Evolutionary conservation across 768 basidiomycete species (phyloP).

Genomic region (Leccinum subgranulosum): DNA sequence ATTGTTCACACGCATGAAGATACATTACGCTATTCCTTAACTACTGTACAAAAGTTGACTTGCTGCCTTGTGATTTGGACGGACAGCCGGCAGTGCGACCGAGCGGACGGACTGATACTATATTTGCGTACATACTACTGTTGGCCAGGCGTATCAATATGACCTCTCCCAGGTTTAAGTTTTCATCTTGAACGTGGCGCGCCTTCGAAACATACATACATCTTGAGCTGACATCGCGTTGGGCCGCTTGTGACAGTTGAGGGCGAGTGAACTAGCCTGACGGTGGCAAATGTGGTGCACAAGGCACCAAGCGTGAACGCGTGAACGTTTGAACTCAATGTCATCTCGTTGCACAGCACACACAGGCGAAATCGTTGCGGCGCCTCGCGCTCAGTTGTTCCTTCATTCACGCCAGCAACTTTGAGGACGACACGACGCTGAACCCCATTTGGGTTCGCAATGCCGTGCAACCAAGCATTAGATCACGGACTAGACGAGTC

Average conservation of each 20-base stretch:
- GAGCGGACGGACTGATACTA: neutral
- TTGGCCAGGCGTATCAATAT: neutral
- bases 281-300: neutral
- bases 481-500: constrained; percentile 3
- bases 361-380: constrained; percentile 1
- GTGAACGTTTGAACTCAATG: constrained; percentile 2
- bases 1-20: constrained; percentile 32
- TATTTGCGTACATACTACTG: constrained; percentile 1
- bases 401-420: constrained; percentile 9
- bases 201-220: neutral
- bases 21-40: constrained; percentile 33
- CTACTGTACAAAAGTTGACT: constrained; percentile 27
- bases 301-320: constrained; percentile 10
- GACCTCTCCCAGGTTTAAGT: constrained; percentile 4
- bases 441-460: constrained; percentile 14
- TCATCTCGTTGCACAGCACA: constrained; percentile 6
- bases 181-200: neutral
- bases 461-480: constrained; percentile 5
- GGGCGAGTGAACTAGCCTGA: neutral
- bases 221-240: constrained; percentile 6
- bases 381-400: neutral
- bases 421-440: constrained; percentile 6
- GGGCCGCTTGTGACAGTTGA: constrained; percentile 8
- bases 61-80: constrained; percentile 6
- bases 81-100: constrained; percentile 14